Evolutionary conservation across 768 basidiomycete genomes (phyloP).

Genomic region (Mycena rosella): DNA sequence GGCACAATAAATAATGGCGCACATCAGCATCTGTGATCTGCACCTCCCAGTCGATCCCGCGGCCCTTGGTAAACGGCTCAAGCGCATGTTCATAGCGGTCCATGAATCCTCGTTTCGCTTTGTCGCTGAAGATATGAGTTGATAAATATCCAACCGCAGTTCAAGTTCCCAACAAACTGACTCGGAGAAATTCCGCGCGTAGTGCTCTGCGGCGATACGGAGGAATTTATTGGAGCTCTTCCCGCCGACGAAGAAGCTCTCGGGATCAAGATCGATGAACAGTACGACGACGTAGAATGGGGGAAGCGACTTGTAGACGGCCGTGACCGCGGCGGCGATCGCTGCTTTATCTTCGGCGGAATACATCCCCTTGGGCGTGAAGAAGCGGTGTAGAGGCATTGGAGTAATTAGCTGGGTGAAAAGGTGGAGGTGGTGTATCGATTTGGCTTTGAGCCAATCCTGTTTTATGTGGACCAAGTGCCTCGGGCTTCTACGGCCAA

Average conservation of each 20-base stretch:
- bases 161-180: background rate
- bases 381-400: conserved; percentile 45
- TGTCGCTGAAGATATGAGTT: background rate
- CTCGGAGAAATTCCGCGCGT: conserved; percentile 36
- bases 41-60: conserved; percentile 38
- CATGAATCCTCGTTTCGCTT: conserved; percentile 27
- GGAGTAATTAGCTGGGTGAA: background rate
- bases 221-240: conserved; percentile 33
- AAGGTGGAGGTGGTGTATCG: background rate
- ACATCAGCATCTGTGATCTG: conserved; percentile 32
- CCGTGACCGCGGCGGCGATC: conserved; percentile 38
- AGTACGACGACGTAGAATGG: conserved; percentile 42
- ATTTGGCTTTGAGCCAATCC: background rate
- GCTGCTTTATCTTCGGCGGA: conserved; percentile 39
- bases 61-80: conserved; percentile 32
- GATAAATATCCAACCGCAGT: no score
- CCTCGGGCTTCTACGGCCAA: background rate
- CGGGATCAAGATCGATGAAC: conserved; percentile 41
- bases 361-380: conserved; percentile 39
- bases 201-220: conserved; percentile 39
- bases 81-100: conserved; percentile 29
- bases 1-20: background rate
- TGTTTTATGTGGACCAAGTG: background rate
- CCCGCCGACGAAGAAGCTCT: conserved; percentile 40
- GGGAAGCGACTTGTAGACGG: conserved; percentile 36